Evolutionary conservation across 768 basidiomycete species (phyloP), one percentile per base, ranked within the genome.

Genomic region (Rhodotorula toruloides): DNA sequence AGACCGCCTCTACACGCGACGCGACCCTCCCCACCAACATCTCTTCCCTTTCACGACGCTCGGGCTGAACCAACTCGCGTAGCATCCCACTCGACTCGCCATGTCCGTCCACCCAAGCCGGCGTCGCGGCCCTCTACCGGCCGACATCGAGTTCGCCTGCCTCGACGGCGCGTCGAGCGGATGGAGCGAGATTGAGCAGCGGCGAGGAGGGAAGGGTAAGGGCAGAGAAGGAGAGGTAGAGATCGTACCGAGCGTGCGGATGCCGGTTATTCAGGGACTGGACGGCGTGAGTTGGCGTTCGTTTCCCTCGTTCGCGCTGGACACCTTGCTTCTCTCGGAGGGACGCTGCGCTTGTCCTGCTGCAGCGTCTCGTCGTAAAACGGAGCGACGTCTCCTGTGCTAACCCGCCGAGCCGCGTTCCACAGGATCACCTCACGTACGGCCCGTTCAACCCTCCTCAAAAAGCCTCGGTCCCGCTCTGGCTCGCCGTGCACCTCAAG

Each of bases 401-500:
- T n/a, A n/a, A n/a, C n/a, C n/a, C 49, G 19, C 52, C 34, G 2
- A 5, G 22, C 29, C 5, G 31, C 32, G 12, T 44, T 10, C 2
- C 43, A 3, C 55, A 43, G 42, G 19, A 19, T 19, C 44, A 44
- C 39, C 17, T 54, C 58, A 86, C 87, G 58, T 96, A 91, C 73
- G 96, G 96, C 4, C 94, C 96, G 27, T 84, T 99, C 58, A 82
- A 87, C 11, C 93, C 96, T 2, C 94, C 94, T 10, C 83, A 84
- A 63, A 88, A 88, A 77, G 82, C 87, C 43, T 83, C 83, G 71
- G 85, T 98, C n/a, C 96, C 96, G 1, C 80, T 98, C 7, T 99
- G 96, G 96, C 87, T 99, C 81, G 96, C 94, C 0, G 80, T 89
- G 5, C 91, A 94, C 75, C 80, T 98, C 55, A 99, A 99, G 79